Conservation (phyloP, 768 basidiomycete species). For the Boletus rufocinnamomeus region DNA sequence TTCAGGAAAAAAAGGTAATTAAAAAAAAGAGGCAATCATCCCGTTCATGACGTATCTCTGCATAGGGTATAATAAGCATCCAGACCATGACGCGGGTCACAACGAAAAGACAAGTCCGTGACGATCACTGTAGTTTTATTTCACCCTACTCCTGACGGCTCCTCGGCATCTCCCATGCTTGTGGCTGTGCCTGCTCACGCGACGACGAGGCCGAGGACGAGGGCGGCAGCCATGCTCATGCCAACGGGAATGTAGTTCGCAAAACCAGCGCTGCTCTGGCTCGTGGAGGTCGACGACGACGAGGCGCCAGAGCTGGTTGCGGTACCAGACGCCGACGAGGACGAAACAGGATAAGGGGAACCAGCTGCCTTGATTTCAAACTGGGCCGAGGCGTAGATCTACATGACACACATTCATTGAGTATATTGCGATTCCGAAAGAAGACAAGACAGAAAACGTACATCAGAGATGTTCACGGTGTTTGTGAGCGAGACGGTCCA, state of each 20-base stretch:
- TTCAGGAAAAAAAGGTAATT: background rate
- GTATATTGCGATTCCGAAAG: background rate
- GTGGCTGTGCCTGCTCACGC: conserved; percentile 19
- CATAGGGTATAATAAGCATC: conserved; percentile 20
- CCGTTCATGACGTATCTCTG: conserved; percentile 10
- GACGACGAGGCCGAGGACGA: conserved; percentile 29
- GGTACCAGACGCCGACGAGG: conserved; percentile 28
- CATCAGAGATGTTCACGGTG: conserved; percentile 51
- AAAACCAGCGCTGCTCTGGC: conserved; percentile 13
- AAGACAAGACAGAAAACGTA: conserved; percentile 36
- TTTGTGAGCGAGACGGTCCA: conserved; percentile 56
- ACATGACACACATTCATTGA: background rate
- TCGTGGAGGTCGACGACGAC: conserved; percentile 19
- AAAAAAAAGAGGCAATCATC: background rate
- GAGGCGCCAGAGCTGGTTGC: conserved; percentile 22
- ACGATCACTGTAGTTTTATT: background rate
- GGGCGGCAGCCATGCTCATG: conserved; percentile 33
- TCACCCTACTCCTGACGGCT: background rate
- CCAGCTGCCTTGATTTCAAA: conserved; percentile 66
- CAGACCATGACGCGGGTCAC: conserved; percentile 1
- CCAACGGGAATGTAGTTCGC: conserved; percentile 30
- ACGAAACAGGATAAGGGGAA: conserved; percentile 50
- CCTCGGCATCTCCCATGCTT: background rate
- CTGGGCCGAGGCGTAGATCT: conserved; percentile 60
- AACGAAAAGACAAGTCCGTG: conserved; percentile 1